Base-by-base conservation (phyloP, 495 filamentous ascomycete species). In the Penicillium nucicola region DNA sequence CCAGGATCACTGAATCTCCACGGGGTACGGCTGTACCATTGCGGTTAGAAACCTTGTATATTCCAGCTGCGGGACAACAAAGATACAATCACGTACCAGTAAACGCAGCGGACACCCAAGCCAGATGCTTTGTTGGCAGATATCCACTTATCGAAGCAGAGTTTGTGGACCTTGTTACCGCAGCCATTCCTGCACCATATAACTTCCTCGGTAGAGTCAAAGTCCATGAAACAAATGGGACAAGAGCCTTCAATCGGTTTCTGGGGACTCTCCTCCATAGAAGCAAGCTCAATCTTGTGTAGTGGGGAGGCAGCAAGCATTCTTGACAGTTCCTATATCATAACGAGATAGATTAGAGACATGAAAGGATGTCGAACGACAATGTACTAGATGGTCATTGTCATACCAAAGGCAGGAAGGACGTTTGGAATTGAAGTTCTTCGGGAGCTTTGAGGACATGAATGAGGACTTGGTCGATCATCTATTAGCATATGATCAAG, bases 91-190 rank as follows among this genome's bases (percentile, higher is more conserved):
- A 62, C 71, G 43, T 60, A 79, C 76, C 83, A 86, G 58, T 82
- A 83, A 13, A 86, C 83, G 55, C 88, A 92, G 14, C 80, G 80
- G 14, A 89, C 81, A 2, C 20, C 22, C 9, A 10, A 13, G 9
- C 77, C 72, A 23, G 66, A 65, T 20, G 61, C 55, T 0, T 63
- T 64, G 51, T 84, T 81, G 4, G 79, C 83, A 3, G 67, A 62
- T 8, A 79, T 80, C 88, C 88, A 91, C 61, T 81, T 77, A 52
- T 85, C 70, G 56, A 92, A 89, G 51, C 88, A 92, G 3, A 69
- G 65, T 52, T 77, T 78, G 64, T 93, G 89, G 10, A 92, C 75
- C 54, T 93, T 92, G 63, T 91, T 88, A 1, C 87, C 88, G 57
- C 89, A 93, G 0, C 81, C 76, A 3, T 80, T 78, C 45, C 80